Conservation (phyloP, 2,329 filamentous ascomycete species). For the Aspergillus neoniger region DNA sequence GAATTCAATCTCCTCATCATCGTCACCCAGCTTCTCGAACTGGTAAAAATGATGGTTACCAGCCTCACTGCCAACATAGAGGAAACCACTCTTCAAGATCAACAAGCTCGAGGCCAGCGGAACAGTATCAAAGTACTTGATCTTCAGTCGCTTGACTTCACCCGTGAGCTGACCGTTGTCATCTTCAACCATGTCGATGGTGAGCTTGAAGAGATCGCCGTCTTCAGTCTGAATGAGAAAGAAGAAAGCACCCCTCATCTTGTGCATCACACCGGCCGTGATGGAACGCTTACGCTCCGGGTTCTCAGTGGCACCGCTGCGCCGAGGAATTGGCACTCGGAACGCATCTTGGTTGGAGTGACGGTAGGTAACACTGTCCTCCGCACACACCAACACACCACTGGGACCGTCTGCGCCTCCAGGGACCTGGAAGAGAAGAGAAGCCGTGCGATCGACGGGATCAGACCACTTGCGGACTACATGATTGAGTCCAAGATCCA, state of each 20-base stretch:
- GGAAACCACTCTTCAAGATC: slow-evolving; percentile 92
- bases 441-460: slow-evolving; percentile 83
- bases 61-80: slow-evolving; percentile 89
- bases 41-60: slow-evolving; percentile 96
- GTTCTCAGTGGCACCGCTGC: slow-evolving; percentile 86
- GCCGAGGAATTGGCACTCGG: slow-evolving; percentile 82
- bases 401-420: slow-evolving; percentile 92
- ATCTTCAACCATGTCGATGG: slow-evolving; percentile 85
- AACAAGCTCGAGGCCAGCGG: slow-evolving; percentile 84
- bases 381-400: slow-evolving; percentile 90
- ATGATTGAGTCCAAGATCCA: slow-evolving; percentile 94
- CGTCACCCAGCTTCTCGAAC: slow-evolving; percentile 94
- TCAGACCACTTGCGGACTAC: slow-evolving; percentile 97
- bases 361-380: slow-evolving; percentile 94
- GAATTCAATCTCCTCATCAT: slow-evolving; percentile 87
- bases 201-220: slow-evolving; percentile 97
- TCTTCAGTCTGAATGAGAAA: slow-evolving; percentile 95
- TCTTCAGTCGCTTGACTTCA: slow-evolving; percentile 79
- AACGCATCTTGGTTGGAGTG: slow-evolving; percentile 92
- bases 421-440: slow-evolving; percentile 90
- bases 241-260: slow-evolving; percentile 95
- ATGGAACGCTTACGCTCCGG: slow-evolving; percentile 86
- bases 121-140: slow-evolving; percentile 98
- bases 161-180: slow-evolving; percentile 73
- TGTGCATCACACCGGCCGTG: slow-evolving; percentile 93